These are phyloP conservation scores for Penicillium argentinense DNA, from an alignment of 495 filamentous ascomycete species.

Conservation along the genomic window DNA sequence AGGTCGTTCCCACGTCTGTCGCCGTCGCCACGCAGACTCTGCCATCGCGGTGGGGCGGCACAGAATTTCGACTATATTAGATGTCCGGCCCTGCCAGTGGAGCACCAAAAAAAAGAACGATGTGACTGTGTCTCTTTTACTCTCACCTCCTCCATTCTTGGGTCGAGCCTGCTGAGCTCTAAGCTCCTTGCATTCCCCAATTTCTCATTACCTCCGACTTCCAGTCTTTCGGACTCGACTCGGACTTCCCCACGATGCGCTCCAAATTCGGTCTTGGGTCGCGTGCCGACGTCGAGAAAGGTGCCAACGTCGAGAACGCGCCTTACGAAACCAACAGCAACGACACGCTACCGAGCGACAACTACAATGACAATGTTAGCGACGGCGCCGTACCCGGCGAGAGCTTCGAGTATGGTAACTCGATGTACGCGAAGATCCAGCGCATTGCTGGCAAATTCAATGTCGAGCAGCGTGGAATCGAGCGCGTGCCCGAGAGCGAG, in stretches of 20 bases:
- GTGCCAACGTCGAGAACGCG: constrained; percentile 34
- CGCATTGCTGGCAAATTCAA: constrained; percentile 66
- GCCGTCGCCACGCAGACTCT: constrained; percentile 15
- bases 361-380: constrained; percentile 39
- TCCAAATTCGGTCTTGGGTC: constrained; percentile 24
- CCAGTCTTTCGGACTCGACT: constrained; percentile 1
- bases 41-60: constrained; percentile 16
- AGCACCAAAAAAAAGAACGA: constrained; percentile 21
- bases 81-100: constrained; percentile 15
- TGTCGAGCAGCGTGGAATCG: constrained; percentile 77
- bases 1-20: constrained; percentile 13
- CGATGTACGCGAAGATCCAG: constrained; percentile 65
- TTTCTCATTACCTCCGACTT: constrained; percentile 6
- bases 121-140: constrained; percentile 21
- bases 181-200: constrained; percentile 16
- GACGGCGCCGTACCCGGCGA: constrained; percentile 59
- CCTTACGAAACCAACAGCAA: constrained; percentile 30
- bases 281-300: constrained; percentile 41
- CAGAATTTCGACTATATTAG: constrained; percentile 27
- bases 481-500: constrained; percentile 75
- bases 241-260: constrained; percentile 10
- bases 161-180: constrained; percentile 6
- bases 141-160: constrained; percentile 6
- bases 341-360: constrained; percentile 2
- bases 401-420: constrained; percentile 61